Conservation (phyloP, 1,284 basidiomycete species). For the Calocybe gambosa region DNA sequence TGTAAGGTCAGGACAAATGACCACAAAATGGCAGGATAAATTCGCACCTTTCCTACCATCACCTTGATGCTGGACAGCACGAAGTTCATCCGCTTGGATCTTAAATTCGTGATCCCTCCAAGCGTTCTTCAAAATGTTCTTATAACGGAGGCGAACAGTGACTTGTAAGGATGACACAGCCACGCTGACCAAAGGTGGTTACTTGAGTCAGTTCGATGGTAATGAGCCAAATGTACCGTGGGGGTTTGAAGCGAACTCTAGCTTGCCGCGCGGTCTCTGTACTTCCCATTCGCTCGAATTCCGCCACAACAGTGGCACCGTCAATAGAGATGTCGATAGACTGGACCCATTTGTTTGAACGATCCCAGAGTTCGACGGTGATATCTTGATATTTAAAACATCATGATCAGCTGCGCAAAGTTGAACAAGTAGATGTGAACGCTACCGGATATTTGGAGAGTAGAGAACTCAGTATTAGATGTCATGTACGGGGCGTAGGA, state of each 20-base stretch:
- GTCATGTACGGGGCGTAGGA: not conserved
- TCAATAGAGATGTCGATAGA: conserved; percentile 10
- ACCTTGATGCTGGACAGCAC: no score
- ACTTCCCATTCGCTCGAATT: not conserved
- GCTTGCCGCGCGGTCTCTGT: not conserved
- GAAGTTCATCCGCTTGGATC: conserved; percentile 1
- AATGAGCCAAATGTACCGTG: conserved; percentile 2
- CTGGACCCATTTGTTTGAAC: conserved; percentile 10
- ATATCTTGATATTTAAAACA: conserved; percentile 6
- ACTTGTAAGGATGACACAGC: not conserved
- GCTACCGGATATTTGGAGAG: not conserved
- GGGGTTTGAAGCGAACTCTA: conserved; percentile 4
- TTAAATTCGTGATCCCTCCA: conserved; percentile 2
- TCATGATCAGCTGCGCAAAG: not conserved
- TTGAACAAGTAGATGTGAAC: not conserved
- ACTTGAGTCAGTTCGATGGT: not conserved
- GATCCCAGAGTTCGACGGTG: conserved; percentile 2
- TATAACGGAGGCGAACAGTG: conserved; percentile 7
- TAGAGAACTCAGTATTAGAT: not conserved
- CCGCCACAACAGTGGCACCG: conserved; percentile 1
- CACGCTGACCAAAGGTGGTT: not conserved
- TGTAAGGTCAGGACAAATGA: not conserved
- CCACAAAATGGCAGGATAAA: not conserved
- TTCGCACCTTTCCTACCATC: not conserved
- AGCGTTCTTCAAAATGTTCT: not conserved